Evolutionary conservation across 2,329 filamentous ascomycete species (phyloP).

Genomic region (Geosmithia putterillii): DNA sequence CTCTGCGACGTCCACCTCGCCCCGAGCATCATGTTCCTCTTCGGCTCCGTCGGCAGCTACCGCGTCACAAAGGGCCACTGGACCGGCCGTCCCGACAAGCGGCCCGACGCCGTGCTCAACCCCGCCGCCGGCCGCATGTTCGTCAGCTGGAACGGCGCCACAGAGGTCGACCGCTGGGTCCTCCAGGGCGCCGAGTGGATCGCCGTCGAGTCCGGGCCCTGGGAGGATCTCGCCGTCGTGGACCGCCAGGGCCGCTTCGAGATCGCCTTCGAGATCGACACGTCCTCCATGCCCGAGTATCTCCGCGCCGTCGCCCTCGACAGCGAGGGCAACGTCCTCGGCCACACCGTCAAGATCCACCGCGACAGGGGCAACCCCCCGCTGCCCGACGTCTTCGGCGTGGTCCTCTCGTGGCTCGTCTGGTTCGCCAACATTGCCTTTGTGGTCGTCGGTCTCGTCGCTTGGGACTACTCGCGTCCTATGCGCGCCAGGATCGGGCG

Average conservation of each 20-base stretch:
- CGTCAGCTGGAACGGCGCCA: constrained; percentile 43
- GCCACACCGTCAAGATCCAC: neutral
- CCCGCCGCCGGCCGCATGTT: constrained; percentile 17
- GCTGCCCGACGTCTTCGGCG: neutral
- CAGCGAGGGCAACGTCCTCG: constrained; percentile 1
- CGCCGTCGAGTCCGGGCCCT: neutral
- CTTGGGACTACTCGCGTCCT: neutral
- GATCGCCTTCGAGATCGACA: neutral
- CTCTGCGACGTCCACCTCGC: constrained; percentile 41
- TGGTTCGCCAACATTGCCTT: neutral
- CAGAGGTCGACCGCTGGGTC: constrained; percentile 30
- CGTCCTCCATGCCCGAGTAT: constrained; percentile 1
- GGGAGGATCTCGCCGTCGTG: neutral
- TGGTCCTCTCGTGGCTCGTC: neutral
- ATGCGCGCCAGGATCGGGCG: neutral
- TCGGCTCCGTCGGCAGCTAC: constrained; percentile 34
- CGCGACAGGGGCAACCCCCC: neutral
- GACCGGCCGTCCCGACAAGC: constrained; percentile 27
- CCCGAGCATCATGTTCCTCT: constrained; percentile 16
- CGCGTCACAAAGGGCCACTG: constrained; percentile 41
- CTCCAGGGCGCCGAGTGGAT: constrained; percentile 8
- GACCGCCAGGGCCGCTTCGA: constrained; percentile 1
- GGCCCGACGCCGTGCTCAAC: constrained; percentile 10
- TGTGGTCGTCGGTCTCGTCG: neutral
- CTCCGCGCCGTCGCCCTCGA: constrained; percentile 1